Percentiles rank a stretch among this genome's conserved stretches.
These are phyloP conservation scores for Colletotrichum melonis DNA, from an alignment of 2,329 filamentous ascomycete genomes.

Conservation along the genomic window DNA sequence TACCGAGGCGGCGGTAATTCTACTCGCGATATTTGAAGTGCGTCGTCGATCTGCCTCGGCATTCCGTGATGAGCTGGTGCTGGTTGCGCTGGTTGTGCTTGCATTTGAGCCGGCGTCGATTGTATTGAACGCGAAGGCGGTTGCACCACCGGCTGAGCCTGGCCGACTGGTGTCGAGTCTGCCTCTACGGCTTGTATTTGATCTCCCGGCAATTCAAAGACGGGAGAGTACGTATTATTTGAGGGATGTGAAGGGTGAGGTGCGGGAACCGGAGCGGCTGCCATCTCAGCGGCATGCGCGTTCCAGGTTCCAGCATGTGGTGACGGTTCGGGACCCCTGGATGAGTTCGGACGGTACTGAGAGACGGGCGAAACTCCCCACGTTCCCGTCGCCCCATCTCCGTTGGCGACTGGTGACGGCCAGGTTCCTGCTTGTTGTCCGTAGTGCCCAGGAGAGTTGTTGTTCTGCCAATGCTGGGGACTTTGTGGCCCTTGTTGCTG, in stretches of 20 bases:
- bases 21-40: constrained; percentile 33
- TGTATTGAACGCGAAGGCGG: constrained; percentile 28
- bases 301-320: constrained; percentile 26
- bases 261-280: not conserved
- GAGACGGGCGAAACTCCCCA: constrained; percentile 29
- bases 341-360: constrained; percentile 5
- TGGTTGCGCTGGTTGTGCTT: constrained; percentile 8
- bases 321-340: not conserved
- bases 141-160: not conserved
- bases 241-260: constrained; percentile 6
- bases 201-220: constrained; percentile 32
- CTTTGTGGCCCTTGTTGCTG: constrained; percentile 20
- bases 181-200: constrained; percentile 27
- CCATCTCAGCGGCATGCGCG: not conserved
- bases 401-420: constrained; percentile 18
- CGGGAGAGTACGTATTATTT: not conserved
- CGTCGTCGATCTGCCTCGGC: constrained; percentile 28
- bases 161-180: constrained; percentile 28
- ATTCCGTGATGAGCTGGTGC: constrained; percentile 16
- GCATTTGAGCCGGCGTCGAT: constrained; percentile 10
- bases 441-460: not conserved
- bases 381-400: constrained; percentile 16
- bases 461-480: constrained; percentile 24
- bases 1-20: constrained; percentile 32
- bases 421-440: constrained; percentile 16